Evolutionary conservation across 805 yeast species (phyloP), one percentile per base, ranked within the genome.

Genomic region (Myxozyma monticola): DNA sequence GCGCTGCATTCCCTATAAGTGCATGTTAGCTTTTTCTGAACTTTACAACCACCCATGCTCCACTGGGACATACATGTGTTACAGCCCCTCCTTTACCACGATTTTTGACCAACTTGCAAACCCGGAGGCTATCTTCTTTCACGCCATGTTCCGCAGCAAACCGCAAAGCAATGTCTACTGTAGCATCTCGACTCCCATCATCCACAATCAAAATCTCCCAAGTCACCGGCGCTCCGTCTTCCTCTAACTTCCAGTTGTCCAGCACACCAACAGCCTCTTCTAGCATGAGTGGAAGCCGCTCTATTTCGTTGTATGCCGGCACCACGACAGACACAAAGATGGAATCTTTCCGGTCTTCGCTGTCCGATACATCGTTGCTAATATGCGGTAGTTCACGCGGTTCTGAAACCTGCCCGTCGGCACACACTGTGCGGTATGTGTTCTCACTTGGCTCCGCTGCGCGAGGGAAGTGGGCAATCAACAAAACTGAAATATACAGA

Each of bases 1-100:
- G 61, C 80, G 81, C 60, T 83, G 78, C 67, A 93, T 70, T 5
- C 99, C 99, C 60, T 54, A 25, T 14, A 14, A 31, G 12, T 2
- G 24, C 15, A 7, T 17, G 18, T 35, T 24, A 9, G 38, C 26
- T 6, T 26, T 26, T 26, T 6, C 10, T 26, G 10, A 26, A 26
- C n/a, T 14, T 34, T 21, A 30, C 21, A 25, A 24, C 22, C 20
- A 8, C 31, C 17, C 15, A 2, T 7, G 33, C n/a, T 7, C 14
- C 18, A 12, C 17, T 12, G 15, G 1, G 25, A 39, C 57, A 22
- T 36, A 54, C 58, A 68, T 91, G 97, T 15, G 95, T 81, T 0
- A 93, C 98, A 0, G 98, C 99, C 10, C 98, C 96, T 30, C 95
- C 95, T 70, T 91, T 91, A 22, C 99, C 99, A 61, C 99, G 76